Base-by-base conservation (phyloP, 1,139 yeast species). In the Geotrichum bryndzae region DNA sequence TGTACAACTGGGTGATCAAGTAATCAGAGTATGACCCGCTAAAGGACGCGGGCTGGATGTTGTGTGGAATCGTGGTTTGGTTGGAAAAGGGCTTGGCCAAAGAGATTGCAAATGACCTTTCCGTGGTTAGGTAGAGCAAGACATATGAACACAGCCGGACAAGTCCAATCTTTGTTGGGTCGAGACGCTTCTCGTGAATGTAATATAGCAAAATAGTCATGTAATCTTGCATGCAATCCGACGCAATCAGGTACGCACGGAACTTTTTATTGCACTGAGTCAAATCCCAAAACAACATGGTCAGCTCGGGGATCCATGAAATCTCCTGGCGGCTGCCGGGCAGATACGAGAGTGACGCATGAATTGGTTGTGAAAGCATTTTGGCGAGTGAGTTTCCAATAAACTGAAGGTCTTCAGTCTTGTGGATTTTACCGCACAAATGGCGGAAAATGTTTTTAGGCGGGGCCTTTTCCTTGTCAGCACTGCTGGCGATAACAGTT, bases 231-330 rank as follows among this genome's bases (percentile, higher is more conserved):
- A 84, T 80, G 64, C 79, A 79, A 55, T 79, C 69, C 3, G 74
- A 78, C 27, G 78, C 76, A 1, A 82, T 78, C 41, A 88, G 76
- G 61, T 82, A 76, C 8, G 75, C 70, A 65, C 80, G 80, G 63
- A 75, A 74, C 59, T 69, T 70, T 51, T 65, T 66, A 73, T 92
- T 92, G 67, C 91, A 86, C 71, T 89, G 95, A 51, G 84, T 76
- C 58, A 90, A 74, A 69, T 89, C 96, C 90, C 96, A 89, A 25
- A 88, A 70, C 8, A 92, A 71, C 73, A 88, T 80, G 3, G 84
- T 72, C 27, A 83, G 71, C 68, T 88, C 94, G 22, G 71, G 69
- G 35, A 68, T 65, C 74, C 75, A 72, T 13, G 69, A 72, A 22
- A 72, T 67, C 50, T 70, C 72, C 35, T 65, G 65, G 41, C 70